Base-by-base conservation (phyloP, 805 yeast species). In the Torulaspora gathmanii region DNA sequence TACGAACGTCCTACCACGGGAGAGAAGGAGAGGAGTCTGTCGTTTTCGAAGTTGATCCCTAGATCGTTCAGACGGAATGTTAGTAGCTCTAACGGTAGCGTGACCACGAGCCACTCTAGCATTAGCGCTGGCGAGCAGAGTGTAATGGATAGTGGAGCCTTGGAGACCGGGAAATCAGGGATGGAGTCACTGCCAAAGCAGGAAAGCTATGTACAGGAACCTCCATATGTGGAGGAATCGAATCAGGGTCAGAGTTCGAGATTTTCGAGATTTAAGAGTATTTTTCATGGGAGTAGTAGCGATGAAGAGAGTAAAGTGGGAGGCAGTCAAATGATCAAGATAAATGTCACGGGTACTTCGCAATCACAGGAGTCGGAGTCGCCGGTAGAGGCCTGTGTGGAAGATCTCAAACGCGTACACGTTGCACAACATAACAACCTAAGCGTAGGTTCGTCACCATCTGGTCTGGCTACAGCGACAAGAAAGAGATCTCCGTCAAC, bases 401-500 rank as follows among this genome's bases (percentile, higher is more conserved):
- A 35, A 17, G 40, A 28, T 13, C 36, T 30, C 1, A 27, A 44
- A 27, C 20, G 16, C 10, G 43, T 25, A 10, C 30, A 44, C 19
- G 22, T 20, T 7, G 36, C 29, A n/a, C 44, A 39, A 10, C 40
- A 39, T 13, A 30, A 25, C 9, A 40, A 28, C 23, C 26, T 44
- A 16, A 35, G 29, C 15, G 37, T 35, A 13, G 33, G 31, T 13
- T 20, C 47, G 16, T 34, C 49, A 7, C 36, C 46, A 8, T 40
- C 48, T 13, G 35, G 22, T 30, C 25, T 35, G 23, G 42, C 34
- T 22, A 37, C 49, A 10, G 26, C 44, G 6, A 33, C 49, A 13
- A 45, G 59, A 41, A 49, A 30, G 26, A 47, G 59, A 34, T 57
- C 61, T 5, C 60, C 60, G 5, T 56, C 58, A 10, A 53, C 57